Conservation (phyloP, 495 filamentous ascomycete species). For the Usnea hakonensis region DNA sequence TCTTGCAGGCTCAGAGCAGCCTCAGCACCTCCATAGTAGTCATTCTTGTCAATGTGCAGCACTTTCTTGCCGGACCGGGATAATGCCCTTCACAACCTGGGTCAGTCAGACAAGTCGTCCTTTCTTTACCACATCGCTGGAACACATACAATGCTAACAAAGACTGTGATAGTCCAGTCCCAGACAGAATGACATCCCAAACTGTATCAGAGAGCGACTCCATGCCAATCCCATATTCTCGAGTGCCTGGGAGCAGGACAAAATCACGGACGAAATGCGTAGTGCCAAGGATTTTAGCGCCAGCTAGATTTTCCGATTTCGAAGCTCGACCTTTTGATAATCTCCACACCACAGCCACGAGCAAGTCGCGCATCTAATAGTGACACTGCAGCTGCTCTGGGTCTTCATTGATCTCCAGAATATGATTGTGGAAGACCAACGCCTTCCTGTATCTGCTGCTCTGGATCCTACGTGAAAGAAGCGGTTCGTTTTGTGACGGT, state of each 20-base stretch:
- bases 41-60: constrained; percentile 79
- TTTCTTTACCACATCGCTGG: constrained; percentile 21
- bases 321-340: not conserved
- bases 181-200: constrained; percentile 89
- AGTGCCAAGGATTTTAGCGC: not conserved
- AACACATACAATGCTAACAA: constrained; percentile 79
- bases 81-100: constrained; percentile 66
- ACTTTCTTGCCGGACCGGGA: constrained; percentile 88
- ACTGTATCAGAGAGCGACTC: constrained; percentile 68
- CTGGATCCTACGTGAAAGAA: constrained; percentile 71
- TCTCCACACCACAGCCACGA: constrained; percentile 37
- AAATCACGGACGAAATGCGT: no score
- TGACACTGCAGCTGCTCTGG: constrained; percentile 29
- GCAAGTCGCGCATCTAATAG: constrained; percentile 30
- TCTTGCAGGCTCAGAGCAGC: constrained; percentile 85
- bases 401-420: constrained; percentile 64
- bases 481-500: constrained; percentile 59
- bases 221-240: constrained; percentile 41
- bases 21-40: constrained; percentile 79
- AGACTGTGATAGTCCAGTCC: constrained; percentile 84
- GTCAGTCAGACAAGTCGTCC: constrained; percentile 53
- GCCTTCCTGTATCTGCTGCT: constrained; percentile 91
- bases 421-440: constrained; percentile 60
- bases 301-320: not conserved
- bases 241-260: no score